A percentile compares a stretch with the other conserved stretches of the same genome.
These are phyloP conservation scores for Paecilomyces fulvus DNA, from an alignment of 2,329 filamentous ascomycete genomes.

Conservation along the genomic window DNA sequence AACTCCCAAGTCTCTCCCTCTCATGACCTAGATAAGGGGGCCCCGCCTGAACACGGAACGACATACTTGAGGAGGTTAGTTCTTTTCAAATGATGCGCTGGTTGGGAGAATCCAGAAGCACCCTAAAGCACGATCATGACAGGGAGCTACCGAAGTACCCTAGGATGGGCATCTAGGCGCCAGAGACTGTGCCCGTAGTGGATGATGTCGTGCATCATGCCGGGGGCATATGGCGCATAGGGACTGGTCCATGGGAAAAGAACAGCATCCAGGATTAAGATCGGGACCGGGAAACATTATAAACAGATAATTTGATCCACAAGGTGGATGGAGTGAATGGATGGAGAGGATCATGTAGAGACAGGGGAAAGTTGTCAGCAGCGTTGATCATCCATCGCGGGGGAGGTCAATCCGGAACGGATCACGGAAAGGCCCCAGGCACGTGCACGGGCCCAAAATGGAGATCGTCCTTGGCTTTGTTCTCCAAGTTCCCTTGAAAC, in stretches of 20 bases:
- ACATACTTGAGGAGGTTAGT: not conserved
- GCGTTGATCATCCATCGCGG: not conserved
- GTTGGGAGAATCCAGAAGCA: not conserved
- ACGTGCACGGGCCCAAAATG: not conserved
- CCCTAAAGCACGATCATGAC: not conserved
- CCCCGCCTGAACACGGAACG: not conserved
- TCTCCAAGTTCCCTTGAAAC: not conserved
- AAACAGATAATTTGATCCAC: not conserved
- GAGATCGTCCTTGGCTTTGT: not conserved
- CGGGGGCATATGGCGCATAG: not conserved
- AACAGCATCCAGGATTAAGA: not conserved
- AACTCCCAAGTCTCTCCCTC: not conserved
- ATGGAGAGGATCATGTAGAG: not conserved
- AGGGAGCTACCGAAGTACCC: not conserved
- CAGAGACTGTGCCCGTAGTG: not conserved
- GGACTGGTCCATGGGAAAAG: not conserved
- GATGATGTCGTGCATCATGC: not conserved
- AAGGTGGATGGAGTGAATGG: not conserved
- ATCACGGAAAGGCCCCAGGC: not conserved
- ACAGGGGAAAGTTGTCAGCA: not conserved
- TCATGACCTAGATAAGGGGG: not conserved
- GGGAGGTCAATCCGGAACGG: not conserved
- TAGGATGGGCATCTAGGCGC: not conserved
- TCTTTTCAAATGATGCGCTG: not conserved
- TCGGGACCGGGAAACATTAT: not conserved